phyloP scores from a whole-genome alignment of 352 stramenopile species.

The Globisporangium iwayamae region DNA sequence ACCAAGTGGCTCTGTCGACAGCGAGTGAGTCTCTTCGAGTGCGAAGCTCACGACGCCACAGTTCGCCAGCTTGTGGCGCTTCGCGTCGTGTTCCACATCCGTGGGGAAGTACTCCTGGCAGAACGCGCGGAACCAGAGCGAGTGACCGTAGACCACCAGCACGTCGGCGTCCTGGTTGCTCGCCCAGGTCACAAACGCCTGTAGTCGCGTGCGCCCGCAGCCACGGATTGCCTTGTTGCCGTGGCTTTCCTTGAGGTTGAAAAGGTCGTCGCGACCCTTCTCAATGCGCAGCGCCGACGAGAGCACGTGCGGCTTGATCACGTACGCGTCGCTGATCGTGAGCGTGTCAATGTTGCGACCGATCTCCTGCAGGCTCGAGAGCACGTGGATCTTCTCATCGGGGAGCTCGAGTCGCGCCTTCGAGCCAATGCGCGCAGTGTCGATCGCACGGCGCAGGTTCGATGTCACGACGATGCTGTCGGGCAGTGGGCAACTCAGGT shows the following conservation, averaged over 20 bases:
- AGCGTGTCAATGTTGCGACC: slow-evolving; percentile 84
- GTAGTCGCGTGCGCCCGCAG: slow-evolving; percentile 49
- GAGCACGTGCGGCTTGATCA: slow-evolving; percentile 31
- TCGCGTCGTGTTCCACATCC: slow-evolving; percentile 35
- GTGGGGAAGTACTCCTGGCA: slow-evolving; percentile 74
- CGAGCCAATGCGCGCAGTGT: slow-evolving; percentile 76
- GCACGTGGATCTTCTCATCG: slow-evolving; percentile 70
- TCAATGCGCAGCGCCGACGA: slow-evolving; percentile 24
- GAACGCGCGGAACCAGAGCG: slow-evolving; percentile 83
- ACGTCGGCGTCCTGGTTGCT: slow-evolving; percentile 55
- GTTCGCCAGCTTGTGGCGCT: slow-evolving; percentile 69
- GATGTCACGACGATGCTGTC: slow-evolving; percentile 65
- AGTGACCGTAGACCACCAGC: slow-evolving; percentile 82
- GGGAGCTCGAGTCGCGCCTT: slow-evolving; percentile 46
- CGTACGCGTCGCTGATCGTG: slow-evolving; percentile 56
- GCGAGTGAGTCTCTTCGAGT: slow-evolving; percentile 36
- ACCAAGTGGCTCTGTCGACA: not conserved
- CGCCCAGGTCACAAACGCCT: slow-evolving; percentile 64
- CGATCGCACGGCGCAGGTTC: slow-evolving; percentile 73
- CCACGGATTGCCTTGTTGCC: slow-evolving; percentile 79
- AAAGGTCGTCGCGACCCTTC: slow-evolving; percentile 61
- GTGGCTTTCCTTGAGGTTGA: slow-evolving; percentile 70
- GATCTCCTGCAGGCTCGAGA: slow-evolving; percentile 83
- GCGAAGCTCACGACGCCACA: slow-evolving; percentile 75
- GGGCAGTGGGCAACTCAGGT: slow-evolving; percentile 42